phyloP scores from a whole-genome alignment of 108 stramenopile species.

The Cyclostephanos tholiformis region DNA sequence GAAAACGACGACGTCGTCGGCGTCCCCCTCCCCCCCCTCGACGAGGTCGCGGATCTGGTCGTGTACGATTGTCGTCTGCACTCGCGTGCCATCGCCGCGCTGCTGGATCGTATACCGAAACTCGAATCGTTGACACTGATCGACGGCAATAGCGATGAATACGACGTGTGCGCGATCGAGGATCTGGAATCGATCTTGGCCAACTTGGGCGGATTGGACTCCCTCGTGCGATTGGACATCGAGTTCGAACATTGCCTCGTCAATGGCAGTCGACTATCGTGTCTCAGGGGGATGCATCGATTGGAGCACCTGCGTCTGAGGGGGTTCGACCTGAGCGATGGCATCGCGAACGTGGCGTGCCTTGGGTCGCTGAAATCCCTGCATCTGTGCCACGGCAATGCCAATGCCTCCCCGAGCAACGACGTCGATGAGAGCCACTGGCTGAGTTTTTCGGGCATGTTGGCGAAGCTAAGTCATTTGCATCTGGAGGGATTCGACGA shows the following conservation, averaged over 20 bases:
- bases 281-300: conserved; percentile 7
- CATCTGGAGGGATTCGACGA: conserved; percentile 47
- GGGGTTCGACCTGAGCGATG: conserved; percentile 42
- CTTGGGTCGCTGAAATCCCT: conserved; percentile 20
- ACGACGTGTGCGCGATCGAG: conserved; percentile 1
- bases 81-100: not conserved
- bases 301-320: conserved; percentile 30
- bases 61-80: not conserved
- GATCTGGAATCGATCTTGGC: conserved; percentile 33
- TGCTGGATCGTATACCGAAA: not conserved
- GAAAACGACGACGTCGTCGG: not conserved
- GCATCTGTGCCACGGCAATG: conserved; percentile 47
- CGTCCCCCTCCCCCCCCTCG: not conserved
- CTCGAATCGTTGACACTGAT: conserved; percentile 17
- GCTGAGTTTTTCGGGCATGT: conserved; percentile 19
- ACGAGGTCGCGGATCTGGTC: not conserved
- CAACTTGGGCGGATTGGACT: conserved; percentile 11
- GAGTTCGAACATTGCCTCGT: conserved; percentile 32
- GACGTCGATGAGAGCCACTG: conserved; percentile 36
- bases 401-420: conserved; percentile 26
- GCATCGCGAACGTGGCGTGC: conserved; percentile 14
- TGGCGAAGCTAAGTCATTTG: conserved; percentile 9
- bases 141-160: conserved; percentile 16
- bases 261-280: conserved; percentile 30
- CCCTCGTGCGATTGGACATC: conserved; percentile 26